phyloP scores from a whole-genome alignment of 192 early-diverging fungal species.

The Coemansia aciculifera region DNA sequence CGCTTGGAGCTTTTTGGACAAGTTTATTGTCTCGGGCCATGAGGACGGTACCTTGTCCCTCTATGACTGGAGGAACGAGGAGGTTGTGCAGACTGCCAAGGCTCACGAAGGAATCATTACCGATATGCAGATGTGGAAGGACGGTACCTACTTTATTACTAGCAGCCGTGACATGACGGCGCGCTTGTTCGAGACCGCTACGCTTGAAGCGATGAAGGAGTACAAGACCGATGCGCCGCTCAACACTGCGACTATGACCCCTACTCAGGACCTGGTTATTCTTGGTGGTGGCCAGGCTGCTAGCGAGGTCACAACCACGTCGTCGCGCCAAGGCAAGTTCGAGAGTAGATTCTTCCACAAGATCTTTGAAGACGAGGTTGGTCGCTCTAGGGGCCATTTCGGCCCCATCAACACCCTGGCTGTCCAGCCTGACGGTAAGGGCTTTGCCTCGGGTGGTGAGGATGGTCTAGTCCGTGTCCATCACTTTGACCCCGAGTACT shows the following conservation, averaged over 20 bases:
- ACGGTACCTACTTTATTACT: conserved; percentile 93
- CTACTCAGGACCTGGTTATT: conserved; percentile 81
- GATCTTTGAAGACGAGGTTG: conserved; percentile 94
- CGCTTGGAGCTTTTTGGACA: conserved; percentile 89
- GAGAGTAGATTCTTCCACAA: conserved; percentile 97
- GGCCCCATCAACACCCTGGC: conserved; percentile 99
- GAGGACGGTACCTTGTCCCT: conserved; percentile 89
- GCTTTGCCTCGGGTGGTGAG: conserved; percentile 95
- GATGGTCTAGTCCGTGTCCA: conserved; percentile 98
- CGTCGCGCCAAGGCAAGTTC: conserved; percentile 91
- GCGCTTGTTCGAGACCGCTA: conserved; percentile 83
- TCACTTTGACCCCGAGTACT: conserved; percentile 94
- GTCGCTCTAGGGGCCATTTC: conserved; percentile 97
- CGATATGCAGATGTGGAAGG: conserved; percentile 90
- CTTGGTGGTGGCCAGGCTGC: conserved; percentile 99
- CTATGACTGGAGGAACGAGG: conserved; percentile 84
- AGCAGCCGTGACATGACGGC: conserved; percentile 93
- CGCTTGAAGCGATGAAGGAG: conserved; percentile 79
- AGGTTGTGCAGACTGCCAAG: conserved; percentile 56
- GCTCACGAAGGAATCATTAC: conserved; percentile 76
- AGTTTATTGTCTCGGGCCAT: conserved; percentile 90
- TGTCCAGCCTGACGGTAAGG: conserved; percentile 91
- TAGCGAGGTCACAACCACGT: conserved; percentile 93
- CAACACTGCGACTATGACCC: conserved; percentile 91
- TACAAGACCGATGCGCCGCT: conserved; percentile 85